Percentiles rank a stretch among this genome's conserved stretches.
These are phyloP conservation scores for Fraxinus americana DNA, from an alignment of 257 asterid genomes.

Conservation along the genomic window DNA sequence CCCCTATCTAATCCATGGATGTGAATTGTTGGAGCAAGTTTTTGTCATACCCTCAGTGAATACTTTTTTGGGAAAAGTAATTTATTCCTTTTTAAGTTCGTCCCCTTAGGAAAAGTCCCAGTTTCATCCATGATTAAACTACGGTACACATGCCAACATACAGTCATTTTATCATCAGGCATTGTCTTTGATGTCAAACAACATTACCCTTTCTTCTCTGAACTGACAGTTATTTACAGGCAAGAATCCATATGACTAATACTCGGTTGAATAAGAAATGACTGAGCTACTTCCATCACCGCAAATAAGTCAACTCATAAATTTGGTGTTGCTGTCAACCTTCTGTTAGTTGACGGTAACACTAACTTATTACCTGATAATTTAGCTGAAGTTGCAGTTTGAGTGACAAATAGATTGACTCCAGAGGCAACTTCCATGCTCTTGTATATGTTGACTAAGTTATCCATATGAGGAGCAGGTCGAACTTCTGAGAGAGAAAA, in stretches of 20 bases:
- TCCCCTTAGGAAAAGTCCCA: background rate
- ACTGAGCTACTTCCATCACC: background rate
- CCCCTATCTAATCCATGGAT: background rate
- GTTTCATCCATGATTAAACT: background rate
- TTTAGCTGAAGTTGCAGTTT: constrained; percentile 46
- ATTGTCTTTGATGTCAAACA: background rate
- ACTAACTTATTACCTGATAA: constrained; percentile 51
- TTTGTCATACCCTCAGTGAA: background rate
- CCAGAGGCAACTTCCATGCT: constrained; percentile 90
- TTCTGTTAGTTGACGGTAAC: background rate
- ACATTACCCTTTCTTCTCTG: background rate
- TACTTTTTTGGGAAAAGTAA: background rate
- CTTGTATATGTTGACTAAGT: constrained; percentile 82
- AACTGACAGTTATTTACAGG: background rate
- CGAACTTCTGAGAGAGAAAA: constrained; percentile 59
- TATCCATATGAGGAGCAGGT: constrained; percentile 96
- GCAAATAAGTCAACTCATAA: background rate
- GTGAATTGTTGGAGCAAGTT: background rate
- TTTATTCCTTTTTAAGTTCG: background rate
- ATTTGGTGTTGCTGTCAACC: background rate
- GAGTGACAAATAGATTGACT: constrained; percentile 57
- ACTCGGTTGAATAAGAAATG: background rate
- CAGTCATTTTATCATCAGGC: background rate
- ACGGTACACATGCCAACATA: background rate
- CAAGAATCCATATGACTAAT: background rate